These are phyloP conservation scores for Aleurites moluccanus DNA, from an alignment of 441 rosid genomes.

Conservation along the genomic window DNA sequence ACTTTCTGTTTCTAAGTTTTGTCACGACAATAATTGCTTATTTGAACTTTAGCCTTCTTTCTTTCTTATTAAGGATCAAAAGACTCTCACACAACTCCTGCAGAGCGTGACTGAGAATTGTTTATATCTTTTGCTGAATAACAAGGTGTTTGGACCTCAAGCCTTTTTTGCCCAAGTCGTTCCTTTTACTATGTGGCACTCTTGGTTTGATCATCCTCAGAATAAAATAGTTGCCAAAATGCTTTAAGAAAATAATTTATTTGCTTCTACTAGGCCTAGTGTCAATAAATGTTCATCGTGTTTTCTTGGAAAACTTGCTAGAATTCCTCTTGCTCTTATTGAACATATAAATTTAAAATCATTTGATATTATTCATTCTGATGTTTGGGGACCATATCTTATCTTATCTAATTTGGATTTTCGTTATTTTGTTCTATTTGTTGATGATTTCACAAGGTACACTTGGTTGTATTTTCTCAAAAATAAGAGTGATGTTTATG, in stretches of 20 bases:
- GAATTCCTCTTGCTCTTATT: neutral
- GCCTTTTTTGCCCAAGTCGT: neutral
- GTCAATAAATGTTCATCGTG: neutral
- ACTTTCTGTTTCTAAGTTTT: neutral
- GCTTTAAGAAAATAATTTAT: neutral
- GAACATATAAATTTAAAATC: neutral
- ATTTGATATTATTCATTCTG: neutral
- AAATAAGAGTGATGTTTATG: too few species aligned
- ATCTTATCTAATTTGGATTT: too few species aligned
- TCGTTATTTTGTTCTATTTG: too few species aligned
- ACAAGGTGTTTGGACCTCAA: neutral
- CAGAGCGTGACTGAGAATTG: neutral
- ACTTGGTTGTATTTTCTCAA: too few species aligned
- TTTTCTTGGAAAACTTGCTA: neutral
- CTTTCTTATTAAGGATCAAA: neutral
- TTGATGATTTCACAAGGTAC: too few species aligned
- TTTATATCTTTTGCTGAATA: neutral
- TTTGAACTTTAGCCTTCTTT: neutral
- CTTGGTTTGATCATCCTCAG: neutral
- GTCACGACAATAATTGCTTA: too few species aligned
- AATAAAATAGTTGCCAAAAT: neutral
- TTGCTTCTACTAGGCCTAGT: neutral
- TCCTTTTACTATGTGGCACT: neutral
- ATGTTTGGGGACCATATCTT: too few species aligned
- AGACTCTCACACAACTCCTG: neutral